Conservation (phyloP, 1,284 basidiomycete species). For the Cutaneotrichosporon cutaneum region DNA sequence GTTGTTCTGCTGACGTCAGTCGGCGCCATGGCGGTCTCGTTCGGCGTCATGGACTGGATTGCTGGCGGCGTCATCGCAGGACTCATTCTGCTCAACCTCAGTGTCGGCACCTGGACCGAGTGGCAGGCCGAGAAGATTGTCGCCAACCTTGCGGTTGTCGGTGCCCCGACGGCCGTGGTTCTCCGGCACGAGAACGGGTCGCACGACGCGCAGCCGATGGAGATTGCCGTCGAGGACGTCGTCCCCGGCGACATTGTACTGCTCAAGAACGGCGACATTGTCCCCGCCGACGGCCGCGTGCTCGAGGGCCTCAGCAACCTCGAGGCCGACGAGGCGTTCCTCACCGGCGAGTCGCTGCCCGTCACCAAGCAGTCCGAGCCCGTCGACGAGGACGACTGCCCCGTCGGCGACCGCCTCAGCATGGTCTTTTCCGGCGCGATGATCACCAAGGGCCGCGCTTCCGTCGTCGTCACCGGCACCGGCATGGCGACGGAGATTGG, state of each 20-base stretch:
- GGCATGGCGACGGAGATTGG: slow-evolving; percentile 69
- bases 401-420: slow-evolving; percentile 56
- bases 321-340: slow-evolving; percentile 64
- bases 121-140: slow-evolving; percentile 57
- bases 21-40: slow-evolving; percentile 64
- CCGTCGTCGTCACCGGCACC: slow-evolving; percentile 61
- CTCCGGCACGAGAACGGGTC: slow-evolving; percentile 58
- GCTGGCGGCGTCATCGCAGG: slow-evolving; percentile 66
- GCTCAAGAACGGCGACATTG: slow-evolving; percentile 62
- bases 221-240: slow-evolving; percentile 61
- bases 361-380: slow-evolving; percentile 60
- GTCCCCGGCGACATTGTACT: slow-evolving; percentile 65
- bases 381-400: slow-evolving; percentile 52
- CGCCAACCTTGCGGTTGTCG: slow-evolving; percentile 52
- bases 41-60: slow-evolving; percentile 64
- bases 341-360: slow-evolving; percentile 70
- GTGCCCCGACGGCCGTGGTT: slow-evolving; percentile 64
- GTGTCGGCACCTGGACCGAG: slow-evolving; percentile 52
- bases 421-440: slow-evolving; percentile 61
- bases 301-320: slow-evolving; percentile 56
- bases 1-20: slow-evolving; percentile 53
- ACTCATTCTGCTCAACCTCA: slow-evolving; percentile 61
- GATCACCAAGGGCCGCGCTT: slow-evolving; percentile 66
- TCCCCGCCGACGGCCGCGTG: slow-evolving; percentile 61
- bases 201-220: not conserved